Evolutionary conservation across 2,329 filamentous ascomycete genomes (phyloP), one percentile per base, ranked within the genome.

Genomic region (Hypoxylon sp.): DNA sequence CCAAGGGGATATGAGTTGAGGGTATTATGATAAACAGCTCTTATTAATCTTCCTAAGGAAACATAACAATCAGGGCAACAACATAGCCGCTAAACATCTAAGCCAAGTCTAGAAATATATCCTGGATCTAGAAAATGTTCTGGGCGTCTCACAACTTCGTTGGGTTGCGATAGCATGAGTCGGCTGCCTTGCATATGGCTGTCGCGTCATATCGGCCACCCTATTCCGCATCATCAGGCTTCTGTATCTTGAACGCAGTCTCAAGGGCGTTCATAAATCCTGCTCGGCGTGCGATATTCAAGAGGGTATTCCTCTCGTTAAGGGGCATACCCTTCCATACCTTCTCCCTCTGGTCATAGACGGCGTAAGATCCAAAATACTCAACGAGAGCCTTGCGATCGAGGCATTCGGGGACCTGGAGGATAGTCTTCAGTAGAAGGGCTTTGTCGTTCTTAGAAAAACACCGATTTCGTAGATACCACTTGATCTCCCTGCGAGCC

Each of bases 341-440:
- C 2, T 49, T 51, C 1, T 41, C 11, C 14, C 43, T 38, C 14
- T 52, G 41, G 5, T 65, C 21, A 28, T 32, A 67, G 11, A 49
- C 43, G 4, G n/a, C 30, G 43, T 60, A 51, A 5, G 52, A 43
- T 1, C 61, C 68, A 10, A 70, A 67, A 1, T 48, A 9, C 2
- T 13, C 19, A 11, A 70, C 34, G 1, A 68, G 46, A 1, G 11
- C 45, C 10, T 52, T 57, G 9, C 43, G 53, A 30, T 70, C 56
- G 14, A 70, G 34, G 9, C 34, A 10, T 0, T 49, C 32, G 1
- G 65, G 65, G 5, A 56, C 32, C 25, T 53, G 57, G n/a, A 70
- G 17, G 14, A 70, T 55, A 11, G 55, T 57, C 50, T 65, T 65
- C 7, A 70, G 55, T 1, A 70, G 59, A 14, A 45, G 23, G 19